Evolutionary conservation across 2,329 filamentous ascomycete genomes (phyloP).

Genomic region (Diplocarpon mali): DNA sequence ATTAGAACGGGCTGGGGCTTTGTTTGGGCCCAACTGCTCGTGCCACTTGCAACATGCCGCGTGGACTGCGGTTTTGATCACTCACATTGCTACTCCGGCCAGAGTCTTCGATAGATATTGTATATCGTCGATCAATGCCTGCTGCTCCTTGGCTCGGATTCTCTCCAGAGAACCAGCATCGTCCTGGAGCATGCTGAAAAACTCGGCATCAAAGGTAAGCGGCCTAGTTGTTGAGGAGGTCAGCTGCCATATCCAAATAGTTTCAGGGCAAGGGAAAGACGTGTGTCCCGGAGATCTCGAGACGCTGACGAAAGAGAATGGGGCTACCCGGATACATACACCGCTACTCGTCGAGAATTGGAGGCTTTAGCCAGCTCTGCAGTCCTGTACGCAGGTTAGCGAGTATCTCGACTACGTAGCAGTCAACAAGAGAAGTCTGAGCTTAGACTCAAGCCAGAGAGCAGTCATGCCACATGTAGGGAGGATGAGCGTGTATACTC

Average conservation of each 20-base stretch:
- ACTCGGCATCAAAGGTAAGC: slow-evolving; percentile 65
- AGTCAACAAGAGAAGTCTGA: too few species aligned
- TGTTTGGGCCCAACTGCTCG: too few species aligned
- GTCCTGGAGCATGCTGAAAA: slow-evolving; percentile 64
- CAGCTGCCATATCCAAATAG: too few species aligned
- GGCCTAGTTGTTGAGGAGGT: background rate
- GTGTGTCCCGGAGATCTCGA: background rate
- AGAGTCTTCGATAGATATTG: slow-evolving; percentile 40
- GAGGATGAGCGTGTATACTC: background rate
- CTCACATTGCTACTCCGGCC: slow-evolving; percentile 14
- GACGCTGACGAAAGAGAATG: too few species aligned
- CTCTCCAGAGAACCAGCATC: slow-evolving; percentile 57
- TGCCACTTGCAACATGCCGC: background rate
- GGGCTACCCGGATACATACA: slow-evolving; percentile 32
- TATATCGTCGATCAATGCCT: slow-evolving; percentile 52
- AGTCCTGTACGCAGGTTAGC: too few species aligned
- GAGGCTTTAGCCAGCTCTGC: background rate
- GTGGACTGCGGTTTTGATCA: background rate
- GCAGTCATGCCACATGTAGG: too few species aligned
- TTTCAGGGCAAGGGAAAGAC: background rate
- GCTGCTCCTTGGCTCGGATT: slow-evolving; percentile 52
- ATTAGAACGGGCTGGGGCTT: too few species aligned
- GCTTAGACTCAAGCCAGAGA: too few species aligned
- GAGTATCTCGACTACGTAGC: too few species aligned
- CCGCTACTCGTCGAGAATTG: slow-evolving; percentile 44